Base-by-base conservation (phyloP, 345 rosid genomes). In the Gossypium turneri region DNA sequence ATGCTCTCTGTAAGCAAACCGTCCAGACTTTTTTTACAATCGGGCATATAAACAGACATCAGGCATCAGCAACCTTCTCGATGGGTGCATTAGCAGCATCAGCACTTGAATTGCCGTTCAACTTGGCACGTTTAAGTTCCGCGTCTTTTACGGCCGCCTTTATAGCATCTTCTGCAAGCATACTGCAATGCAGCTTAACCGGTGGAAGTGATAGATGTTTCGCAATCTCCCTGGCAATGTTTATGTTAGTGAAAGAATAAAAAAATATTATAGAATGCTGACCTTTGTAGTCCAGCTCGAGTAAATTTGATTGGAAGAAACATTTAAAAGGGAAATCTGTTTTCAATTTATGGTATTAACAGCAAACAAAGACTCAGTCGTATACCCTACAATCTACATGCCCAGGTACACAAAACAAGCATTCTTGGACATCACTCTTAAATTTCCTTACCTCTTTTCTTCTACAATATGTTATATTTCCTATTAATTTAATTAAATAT, bases 161-260 rank as follows among this genome's bases (percentile, higher is more conserved):
- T 78, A 95, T 93, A 38, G 98, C 99, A 77, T 95, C 99, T 87
- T 95, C 99, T 0, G 99, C 99, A 68, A 95, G 94, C 98, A 95
- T 95, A 87, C 98, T 95, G 93, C 99, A 93, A 73, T 95, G 99
- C 67, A 95, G 90, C 90, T 95, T 95, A 55, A 95, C 99, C 11
- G 99, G 99, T 73, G 99, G 99, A 27, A 95, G 97, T 56, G 97
- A 86, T 7, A 95, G 97, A 87, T 95, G 98, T 79, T 93, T 95
- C 1, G 99, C 99, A 8, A 95, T 95, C 70, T 91, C 89, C 34
- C 99, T 95, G 87, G 87, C 58, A 69, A 59, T 60, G 65, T 29
- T 13, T 63, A 63, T 12, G 48, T 41, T 15, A 62, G 44, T 25
- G 15, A 48, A 48, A 51, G 1, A 51, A 51, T 1, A 6, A 73